Base-by-base conservation (phyloP, 1,139 yeast genomes). In the Debaryomyces udenii region DNA sequence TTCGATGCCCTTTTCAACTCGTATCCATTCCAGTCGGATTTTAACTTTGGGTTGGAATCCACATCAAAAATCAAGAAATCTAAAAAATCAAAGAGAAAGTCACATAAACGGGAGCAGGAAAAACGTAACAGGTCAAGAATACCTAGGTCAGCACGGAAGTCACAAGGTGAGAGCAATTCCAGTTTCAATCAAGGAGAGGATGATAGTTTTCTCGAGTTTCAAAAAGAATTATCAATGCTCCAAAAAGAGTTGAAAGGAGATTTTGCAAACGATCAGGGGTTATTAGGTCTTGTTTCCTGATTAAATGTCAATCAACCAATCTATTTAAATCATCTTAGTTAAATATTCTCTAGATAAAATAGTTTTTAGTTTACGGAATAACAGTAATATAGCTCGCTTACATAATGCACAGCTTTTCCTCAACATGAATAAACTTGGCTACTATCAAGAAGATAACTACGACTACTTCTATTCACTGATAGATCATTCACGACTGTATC, bases 141-240 rank as follows among this genome's bases (percentile, higher is more conserved):
- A 15, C 31, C 38, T 14, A 23, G 22, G 13, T 35, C 43, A 1
- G 28, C 39, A 2, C 20, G 31, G 4, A 24, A 27, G 26, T 30
- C 40, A 6, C 39, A 31, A 31, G 35, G 35, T 15, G 27, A 27
- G 1, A 27, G 31, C 15, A 40, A 40, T 31, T 35, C 43, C 11
- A 41, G 39, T 27, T 39, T 31, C 35, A 29, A 28, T 27, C 31
- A 30, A 14, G 40, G 38, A 7, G 37, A 34, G 24, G 53, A 49
- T 10, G 46, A 37, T 20, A 45, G 51, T 23, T 49, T 51, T 28
- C 14, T 40, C 2, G 50, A 45, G 27, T 49, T 51, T 35, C 53
- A 51, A 29, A 29, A 45, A 6, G 50, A 48, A 22, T 35, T 51
- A 30, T 35, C 38, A 9, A 28, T 34, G 34, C 33, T 48, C 15